Base-by-base conservation (phyloP, 352 stramenopile species). In the Elongisporangium anandrum region DNA sequence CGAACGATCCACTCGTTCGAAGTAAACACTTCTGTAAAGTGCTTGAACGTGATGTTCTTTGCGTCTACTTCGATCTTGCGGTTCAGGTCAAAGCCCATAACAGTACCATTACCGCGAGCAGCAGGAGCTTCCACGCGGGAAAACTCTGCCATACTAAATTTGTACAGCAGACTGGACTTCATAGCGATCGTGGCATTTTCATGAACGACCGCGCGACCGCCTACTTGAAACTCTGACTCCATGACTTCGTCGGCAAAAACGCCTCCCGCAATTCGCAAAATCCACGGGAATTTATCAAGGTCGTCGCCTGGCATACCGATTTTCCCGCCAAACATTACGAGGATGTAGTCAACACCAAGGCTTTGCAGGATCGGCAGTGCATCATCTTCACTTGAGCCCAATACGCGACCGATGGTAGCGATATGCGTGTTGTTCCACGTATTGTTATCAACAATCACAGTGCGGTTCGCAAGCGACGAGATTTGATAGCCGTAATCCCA, bases 351-450 rank as follows among this genome's bases (percentile, higher is more conserved):
- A 19, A 92, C 85, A 12, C 77, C 79, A 19, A 95, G 73, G 23
- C 82, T 93, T 22, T 75, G 57, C 24, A 95, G 64, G 52, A 95
- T 93, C 45, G 84, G 79, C 21, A 77, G 60, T 2, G 86, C 86
- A 12, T 83, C 75, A 0, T 87, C 81, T 65, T 95, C 86, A 23
- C 70, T 72, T 8, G 79, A 90, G 3, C 66, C 69, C 39, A 95
- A 69, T 38, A 88, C 88, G 10, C 93, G 84, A 1, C 94, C 95
- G 13, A 98, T 88, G 0, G 93, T 98, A 38, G 95, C 95, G 66
- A 98, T 98, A 70, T 98, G 95, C 38, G 92, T 98, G 68, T 98
- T 97, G 71, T 98, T 98, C 95, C 95, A 98, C 54, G 95, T 98
- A 63, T 98, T 98, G 75, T 98, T 98, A 75, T 98, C 95, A 2